Evolutionary conservation across 202 grass and related monocot species (phyloP).

Genomic region (Setaria italica): DNA sequence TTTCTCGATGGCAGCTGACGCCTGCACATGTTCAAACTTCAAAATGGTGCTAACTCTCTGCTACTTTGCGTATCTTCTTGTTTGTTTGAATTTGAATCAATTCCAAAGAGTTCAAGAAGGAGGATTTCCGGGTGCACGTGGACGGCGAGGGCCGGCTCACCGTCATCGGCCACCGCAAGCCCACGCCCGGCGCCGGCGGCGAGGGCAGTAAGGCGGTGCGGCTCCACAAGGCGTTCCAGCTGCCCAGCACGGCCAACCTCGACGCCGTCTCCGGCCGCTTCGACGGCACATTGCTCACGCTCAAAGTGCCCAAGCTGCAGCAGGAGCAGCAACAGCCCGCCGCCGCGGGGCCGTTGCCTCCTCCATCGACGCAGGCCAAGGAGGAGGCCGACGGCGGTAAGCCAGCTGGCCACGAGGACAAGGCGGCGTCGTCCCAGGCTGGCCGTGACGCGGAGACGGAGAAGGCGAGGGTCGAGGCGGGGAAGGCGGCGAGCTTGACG

Average conservation of each 20-base stretch:
- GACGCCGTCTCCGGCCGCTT: conserved; percentile 58
- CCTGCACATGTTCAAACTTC: not conserved
- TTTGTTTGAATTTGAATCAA: not conserved
- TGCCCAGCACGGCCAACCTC: conserved; percentile 53
- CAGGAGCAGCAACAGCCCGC: not conserved
- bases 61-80: not conserved
- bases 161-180: conserved; percentile 42
- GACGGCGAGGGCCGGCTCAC: conserved; percentile 52
- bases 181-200: not conserved
- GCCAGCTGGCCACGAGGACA: conserved; percentile 5
- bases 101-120: conserved; percentile 60
- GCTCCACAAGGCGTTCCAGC: conserved; percentile 56
- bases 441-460: too few relatives aligned
- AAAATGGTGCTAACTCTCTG: not conserved
- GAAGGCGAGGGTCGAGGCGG: too few relatives aligned
- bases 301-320: conserved; percentile 57
- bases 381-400: conserved; percentile 28
- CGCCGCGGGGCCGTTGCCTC: not conserved
- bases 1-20: not conserved
- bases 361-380: not conserved
- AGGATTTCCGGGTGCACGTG: conserved; percentile 59
- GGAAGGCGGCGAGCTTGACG: not conserved
- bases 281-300: conserved; percentile 49
- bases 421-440: not conserved
- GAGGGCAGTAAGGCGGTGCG: not conserved